Evolutionary conservation across 2,329 filamentous ascomycete species (phyloP).

Genomic region (Amauroascus niger): DNA sequence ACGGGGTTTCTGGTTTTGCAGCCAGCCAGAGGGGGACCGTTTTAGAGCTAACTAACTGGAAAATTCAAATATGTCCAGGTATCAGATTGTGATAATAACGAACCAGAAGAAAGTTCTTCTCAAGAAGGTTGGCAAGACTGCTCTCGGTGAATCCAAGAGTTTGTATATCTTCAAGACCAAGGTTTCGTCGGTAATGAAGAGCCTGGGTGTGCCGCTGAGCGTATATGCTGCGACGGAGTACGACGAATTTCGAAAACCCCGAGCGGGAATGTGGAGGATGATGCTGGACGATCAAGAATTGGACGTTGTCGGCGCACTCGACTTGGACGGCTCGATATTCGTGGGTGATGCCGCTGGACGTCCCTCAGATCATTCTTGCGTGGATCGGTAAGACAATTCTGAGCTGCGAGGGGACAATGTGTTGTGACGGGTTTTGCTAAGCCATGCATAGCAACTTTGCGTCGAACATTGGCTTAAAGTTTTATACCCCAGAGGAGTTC

Average conservation of each 20-base stretch:
- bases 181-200: constrained; percentile 56
- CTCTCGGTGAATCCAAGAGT: constrained; percentile 58
- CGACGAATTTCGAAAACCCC: constrained; percentile 77
- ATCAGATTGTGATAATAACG: constrained; percentile 67
- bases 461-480: constrained; percentile 68
- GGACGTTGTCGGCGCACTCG: constrained; percentile 44
- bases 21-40: background rate
- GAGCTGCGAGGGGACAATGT: background rate
- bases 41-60: background rate
- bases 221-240: constrained; percentile 79
- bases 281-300: constrained; percentile 54
- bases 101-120: constrained; percentile 81
- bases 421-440: constrained; percentile 18
- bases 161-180: constrained; percentile 77
- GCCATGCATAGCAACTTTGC: constrained; percentile 61
- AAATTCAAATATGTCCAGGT: constrained; percentile 44
- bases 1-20: background rate
- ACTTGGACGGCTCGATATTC: constrained; percentile 65
- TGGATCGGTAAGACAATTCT: constrained; percentile 42
- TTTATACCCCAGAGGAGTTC: constrained; percentile 83
- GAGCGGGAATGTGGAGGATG: constrained; percentile 77
- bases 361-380: constrained; percentile 50
- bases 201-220: constrained; percentile 59
- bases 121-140: constrained; percentile 59
- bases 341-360: constrained; percentile 71